phyloP scores from a whole-genome alignment of 2,329 filamentous ascomycete genomes.

The Ceratocystis lukuohia region DNA sequence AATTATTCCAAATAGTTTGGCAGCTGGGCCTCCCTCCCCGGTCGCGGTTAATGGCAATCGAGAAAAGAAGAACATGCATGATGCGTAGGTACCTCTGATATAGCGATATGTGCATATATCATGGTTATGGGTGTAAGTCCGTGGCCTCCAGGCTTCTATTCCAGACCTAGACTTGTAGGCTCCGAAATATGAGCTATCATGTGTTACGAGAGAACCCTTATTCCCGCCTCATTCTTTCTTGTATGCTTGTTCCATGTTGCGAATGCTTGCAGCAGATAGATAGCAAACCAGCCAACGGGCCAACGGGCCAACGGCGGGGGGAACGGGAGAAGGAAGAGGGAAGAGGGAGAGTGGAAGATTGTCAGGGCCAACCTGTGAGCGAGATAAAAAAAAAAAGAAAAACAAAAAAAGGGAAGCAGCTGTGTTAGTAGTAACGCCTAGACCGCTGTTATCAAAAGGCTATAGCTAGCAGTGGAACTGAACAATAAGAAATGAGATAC shows the following conservation, averaged over 20 bases:
- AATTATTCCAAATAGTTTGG: constrained; percentile 1
- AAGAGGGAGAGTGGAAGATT: neutral
- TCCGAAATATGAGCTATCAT: neutral
- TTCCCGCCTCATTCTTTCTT: too few relatives aligned
- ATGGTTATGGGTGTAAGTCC: neutral
- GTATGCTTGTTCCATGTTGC: neutral
- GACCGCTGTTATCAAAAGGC: neutral
- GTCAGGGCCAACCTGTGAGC: too few relatives aligned
- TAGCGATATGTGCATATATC: neutral
- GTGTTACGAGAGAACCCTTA: neutral
- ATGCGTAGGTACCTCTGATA: neutral
- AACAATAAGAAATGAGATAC: too few relatives aligned
- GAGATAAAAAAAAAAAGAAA: neutral
- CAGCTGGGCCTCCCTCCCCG: neutral
- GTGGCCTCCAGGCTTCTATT: too few relatives aligned
- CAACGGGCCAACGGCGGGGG: neutral
- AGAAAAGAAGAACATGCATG: neutral
- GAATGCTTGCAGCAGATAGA: neutral
- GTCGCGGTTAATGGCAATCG: neutral
- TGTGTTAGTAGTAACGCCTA: neutral
- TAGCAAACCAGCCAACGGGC: neutral
- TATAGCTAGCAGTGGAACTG: too few relatives aligned
- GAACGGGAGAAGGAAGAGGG: neutral
- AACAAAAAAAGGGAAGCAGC: neutral
- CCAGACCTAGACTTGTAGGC: neutral